phyloP scores from a whole-genome alignment of 139 green algal species.

The Yamagishiella unicocca region DNA sequence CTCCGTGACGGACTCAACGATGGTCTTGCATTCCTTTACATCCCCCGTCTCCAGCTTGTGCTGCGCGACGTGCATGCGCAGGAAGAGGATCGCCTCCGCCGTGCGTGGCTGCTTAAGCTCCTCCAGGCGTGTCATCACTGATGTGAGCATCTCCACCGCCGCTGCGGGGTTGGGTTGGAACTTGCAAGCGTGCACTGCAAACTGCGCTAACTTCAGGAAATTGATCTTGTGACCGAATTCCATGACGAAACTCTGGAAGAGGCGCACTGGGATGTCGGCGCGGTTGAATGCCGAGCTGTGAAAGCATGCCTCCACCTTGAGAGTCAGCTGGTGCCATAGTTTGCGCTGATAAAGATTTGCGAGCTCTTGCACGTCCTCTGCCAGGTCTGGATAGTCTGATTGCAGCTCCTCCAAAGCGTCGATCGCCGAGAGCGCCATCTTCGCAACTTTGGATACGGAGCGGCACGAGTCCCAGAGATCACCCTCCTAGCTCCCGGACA shows the following conservation, averaged over 20 bases:
- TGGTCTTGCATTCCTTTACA: constrained; percentile 63
- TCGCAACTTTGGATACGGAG: too few species aligned
- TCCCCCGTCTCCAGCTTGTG: constrained; percentile 77
- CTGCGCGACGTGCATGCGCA: constrained; percentile 93
- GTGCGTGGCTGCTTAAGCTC: constrained; percentile 76
- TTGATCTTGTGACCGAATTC: constrained; percentile 96
- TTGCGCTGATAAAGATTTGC: constrained; percentile 89
- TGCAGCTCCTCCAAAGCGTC: constrained; percentile 72
- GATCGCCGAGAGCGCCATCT: constrained; percentile 37
- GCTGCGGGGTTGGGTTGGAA: constrained; percentile 57
- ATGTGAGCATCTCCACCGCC: constrained; percentile 75
- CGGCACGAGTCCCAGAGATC: too few species aligned
- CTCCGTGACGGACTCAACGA: constrained; percentile 84
- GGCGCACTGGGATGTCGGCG: constrained; percentile 72
- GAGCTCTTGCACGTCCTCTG: constrained; percentile 70
- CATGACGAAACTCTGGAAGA: constrained; percentile 93
- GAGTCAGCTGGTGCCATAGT: constrained; percentile 98
- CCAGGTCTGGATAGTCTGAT: constrained; percentile 64
- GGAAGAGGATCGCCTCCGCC: constrained; percentile 90
- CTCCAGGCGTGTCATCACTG: constrained; percentile 75
- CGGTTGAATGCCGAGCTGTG: constrained; percentile 61
- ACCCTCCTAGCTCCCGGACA: background rate
- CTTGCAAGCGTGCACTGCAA: constrained; percentile 79
- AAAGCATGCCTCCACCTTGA: constrained; percentile 85
- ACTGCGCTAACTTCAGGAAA: constrained; percentile 92